Evolutionary conservation across 1,284 basidiomycete genomes (phyloP).

Genomic region (Ganoderma meredithae): DNA sequence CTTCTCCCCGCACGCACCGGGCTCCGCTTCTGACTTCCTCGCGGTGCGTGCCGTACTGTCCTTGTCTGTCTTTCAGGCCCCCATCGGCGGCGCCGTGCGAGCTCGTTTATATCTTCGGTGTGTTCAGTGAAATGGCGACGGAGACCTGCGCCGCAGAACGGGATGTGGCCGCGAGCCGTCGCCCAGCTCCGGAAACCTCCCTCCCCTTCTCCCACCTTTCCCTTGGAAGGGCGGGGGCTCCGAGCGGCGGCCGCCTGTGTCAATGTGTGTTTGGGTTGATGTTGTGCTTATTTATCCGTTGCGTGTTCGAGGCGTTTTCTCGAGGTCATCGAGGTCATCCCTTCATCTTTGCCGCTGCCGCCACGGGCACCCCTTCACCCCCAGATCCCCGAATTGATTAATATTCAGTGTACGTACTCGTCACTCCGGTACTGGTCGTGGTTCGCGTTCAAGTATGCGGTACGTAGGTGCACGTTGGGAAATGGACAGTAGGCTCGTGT

Average conservation of each 20-base stretch:
- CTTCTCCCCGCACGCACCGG: slow-evolving; percentile 7
- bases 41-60: slow-evolving; percentile 8
- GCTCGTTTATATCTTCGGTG: slow-evolving; percentile 13
- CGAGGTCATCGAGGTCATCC: too few relatives aligned
- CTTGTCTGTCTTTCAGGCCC: slow-evolving; percentile 7
- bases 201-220: too few relatives aligned
- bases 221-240: too few relatives aligned
- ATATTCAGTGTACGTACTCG: not conserved
- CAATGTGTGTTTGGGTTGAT: not conserved
- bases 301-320: not conserved
- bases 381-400: not conserved
- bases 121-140: slow-evolving; percentile 24
- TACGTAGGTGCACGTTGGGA: not conserved
- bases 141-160: slow-evolving; percentile 27
- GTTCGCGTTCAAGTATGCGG: not conserved
- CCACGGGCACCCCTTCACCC: not conserved
- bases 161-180: slow-evolving; percentile 30
- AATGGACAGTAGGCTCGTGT: not conserved
- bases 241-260: not conserved
- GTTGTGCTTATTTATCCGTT: slow-evolving; percentile 8
- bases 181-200: not conserved
- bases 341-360: not conserved
- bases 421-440: not conserved
- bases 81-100: slow-evolving; percentile 21
- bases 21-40: slow-evolving; percentile 3